phyloP scores from a whole-genome alignment of 2,329 filamentous ascomycete species.

The Aspergillus spinulosporus region DNA sequence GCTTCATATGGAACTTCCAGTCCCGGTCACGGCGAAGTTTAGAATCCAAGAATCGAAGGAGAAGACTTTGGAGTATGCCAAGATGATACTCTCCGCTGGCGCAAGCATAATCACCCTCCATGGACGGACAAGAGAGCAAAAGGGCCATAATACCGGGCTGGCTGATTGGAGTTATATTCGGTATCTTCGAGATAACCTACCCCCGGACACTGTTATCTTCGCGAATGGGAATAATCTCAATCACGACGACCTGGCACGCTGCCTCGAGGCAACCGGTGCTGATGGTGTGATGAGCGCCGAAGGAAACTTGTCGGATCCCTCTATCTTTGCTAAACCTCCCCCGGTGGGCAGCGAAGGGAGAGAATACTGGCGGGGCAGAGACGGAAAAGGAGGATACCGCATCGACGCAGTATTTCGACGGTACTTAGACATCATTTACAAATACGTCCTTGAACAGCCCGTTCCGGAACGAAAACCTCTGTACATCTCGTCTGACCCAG shows the following conservation, averaged over 20 bases:
- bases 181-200: slow-evolving; percentile 78
- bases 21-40: slow-evolving; percentile 95
- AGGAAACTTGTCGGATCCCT: slow-evolving; percentile 88
- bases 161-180: slow-evolving; percentile 86
- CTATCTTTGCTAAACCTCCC: slow-evolving; percentile 74
- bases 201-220: slow-evolving; percentile 86
- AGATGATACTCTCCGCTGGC: slow-evolving; percentile 80
- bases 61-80: slow-evolving; percentile 83
- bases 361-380: slow-evolving; percentile 81
- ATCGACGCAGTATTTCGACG: slow-evolving; percentile 84
- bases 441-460: slow-evolving; percentile 68
- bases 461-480: slow-evolving; percentile 67
- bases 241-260: slow-evolving; percentile 72
- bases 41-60: slow-evolving; percentile 83
- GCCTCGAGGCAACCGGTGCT: slow-evolving; percentile 78
- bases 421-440: slow-evolving; percentile 88
- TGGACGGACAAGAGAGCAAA: slow-evolving; percentile 84
- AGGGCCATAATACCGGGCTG: slow-evolving; percentile 89
- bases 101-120: slow-evolving; percentile 94
- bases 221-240: slow-evolving; percentile 94
- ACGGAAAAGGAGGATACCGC: slow-evolving; percentile 80
- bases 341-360: slow-evolving; percentile 63
- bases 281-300: slow-evolving; percentile 97
- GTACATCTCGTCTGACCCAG: slow-evolving; percentile 63
- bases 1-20: slow-evolving; percentile 72